These are phyloP conservation scores for Diplodia mutila DNA, from an alignment of 2,329 filamentous ascomycete species.

Conservation along the genomic window DNA sequence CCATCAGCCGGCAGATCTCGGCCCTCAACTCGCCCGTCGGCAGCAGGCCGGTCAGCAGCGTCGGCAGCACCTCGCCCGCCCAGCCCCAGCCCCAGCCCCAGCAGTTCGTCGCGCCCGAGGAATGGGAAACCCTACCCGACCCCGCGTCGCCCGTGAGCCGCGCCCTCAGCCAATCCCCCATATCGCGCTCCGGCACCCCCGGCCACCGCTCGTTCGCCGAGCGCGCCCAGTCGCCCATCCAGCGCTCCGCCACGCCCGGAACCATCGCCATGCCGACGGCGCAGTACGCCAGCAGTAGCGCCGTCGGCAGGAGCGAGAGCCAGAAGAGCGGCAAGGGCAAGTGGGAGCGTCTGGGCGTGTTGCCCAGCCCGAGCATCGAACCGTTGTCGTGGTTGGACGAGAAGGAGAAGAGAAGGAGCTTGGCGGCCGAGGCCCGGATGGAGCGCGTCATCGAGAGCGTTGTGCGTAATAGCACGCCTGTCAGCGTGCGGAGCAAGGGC, in stretches of 20 bases:
- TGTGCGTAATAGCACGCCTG: conserved; percentile 20
- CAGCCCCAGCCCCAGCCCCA: too few relatives aligned
- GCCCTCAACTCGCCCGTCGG: conserved; percentile 5
- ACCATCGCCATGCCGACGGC: conserved; percentile 5
- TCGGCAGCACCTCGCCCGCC: conserved; percentile 8
- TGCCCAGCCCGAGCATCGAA: conserved; percentile 23
- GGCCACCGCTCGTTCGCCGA: conserved; percentile 7
- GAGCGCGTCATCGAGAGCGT: conserved; percentile 24
- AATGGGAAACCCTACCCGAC: conserved; percentile 19
- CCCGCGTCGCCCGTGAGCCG: conserved; percentile 14
- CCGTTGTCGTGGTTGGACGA: conserved; percentile 21
- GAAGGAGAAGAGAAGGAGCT: conserved; percentile 15
- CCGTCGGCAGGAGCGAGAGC: background rate
- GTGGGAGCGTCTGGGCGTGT: conserved; percentile 17
- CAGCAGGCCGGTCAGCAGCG: conserved; percentile 13
- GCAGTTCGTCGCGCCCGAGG: conserved; percentile 17
- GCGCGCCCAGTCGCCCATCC: conserved; percentile 10
- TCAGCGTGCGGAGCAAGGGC: conserved; percentile 12
- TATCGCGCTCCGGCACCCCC: conserved; percentile 3
- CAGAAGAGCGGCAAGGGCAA: conserved; percentile 4
- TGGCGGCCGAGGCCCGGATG: conserved; percentile 8
- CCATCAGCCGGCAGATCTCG: conserved; percentile 16
- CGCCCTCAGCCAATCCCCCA: conserved; percentile 7
- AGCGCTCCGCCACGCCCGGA: conserved; percentile 1
- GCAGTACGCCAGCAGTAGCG: background rate